phyloP scores from a whole-genome alignment of 169 alveolate species.

The Plasmodium sp. region DNA sequence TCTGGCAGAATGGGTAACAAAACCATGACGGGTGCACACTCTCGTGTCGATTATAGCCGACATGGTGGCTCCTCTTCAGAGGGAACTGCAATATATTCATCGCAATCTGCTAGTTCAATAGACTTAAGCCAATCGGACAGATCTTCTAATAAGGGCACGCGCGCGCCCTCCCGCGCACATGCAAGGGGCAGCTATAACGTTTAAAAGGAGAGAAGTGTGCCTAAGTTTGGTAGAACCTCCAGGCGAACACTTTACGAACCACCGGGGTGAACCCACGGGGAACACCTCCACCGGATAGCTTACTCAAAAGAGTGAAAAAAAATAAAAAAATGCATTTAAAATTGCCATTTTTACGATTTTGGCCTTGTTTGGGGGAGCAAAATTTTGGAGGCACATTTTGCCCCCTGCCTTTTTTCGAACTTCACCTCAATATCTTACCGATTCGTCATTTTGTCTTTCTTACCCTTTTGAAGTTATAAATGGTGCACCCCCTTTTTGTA shows the following conservation, averaged over 20 bases:
- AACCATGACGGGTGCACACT: background rate
- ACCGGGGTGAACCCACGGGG: no score
- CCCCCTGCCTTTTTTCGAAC: background rate
- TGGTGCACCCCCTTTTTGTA: background rate
- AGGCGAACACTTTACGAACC: background rate
- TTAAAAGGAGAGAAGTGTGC: background rate
- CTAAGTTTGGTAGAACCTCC: background rate
- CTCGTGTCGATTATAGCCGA: background rate
- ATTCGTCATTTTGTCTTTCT: background rate
- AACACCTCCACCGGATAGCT: background rate
- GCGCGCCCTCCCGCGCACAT: background rate
- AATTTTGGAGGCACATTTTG: background rate
- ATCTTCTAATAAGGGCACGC: background rate
- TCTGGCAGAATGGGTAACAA: background rate
- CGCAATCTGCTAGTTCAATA: background rate
- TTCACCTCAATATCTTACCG: background rate
- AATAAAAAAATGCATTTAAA: background rate
- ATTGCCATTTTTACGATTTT: background rate
- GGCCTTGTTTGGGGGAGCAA: background rate
- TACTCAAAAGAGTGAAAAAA: background rate
- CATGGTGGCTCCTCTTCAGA: conserved; percentile 5
- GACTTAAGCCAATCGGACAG: conserved; percentile 1
- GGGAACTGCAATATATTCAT: conserved; percentile 14
- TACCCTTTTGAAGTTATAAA: background rate
- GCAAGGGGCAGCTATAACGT: background rate